These are phyloP conservation scores for Xylariaceae sp. DNA, from an alignment of 2,329 filamentous ascomycete genomes.

Conservation along the genomic window DNA sequence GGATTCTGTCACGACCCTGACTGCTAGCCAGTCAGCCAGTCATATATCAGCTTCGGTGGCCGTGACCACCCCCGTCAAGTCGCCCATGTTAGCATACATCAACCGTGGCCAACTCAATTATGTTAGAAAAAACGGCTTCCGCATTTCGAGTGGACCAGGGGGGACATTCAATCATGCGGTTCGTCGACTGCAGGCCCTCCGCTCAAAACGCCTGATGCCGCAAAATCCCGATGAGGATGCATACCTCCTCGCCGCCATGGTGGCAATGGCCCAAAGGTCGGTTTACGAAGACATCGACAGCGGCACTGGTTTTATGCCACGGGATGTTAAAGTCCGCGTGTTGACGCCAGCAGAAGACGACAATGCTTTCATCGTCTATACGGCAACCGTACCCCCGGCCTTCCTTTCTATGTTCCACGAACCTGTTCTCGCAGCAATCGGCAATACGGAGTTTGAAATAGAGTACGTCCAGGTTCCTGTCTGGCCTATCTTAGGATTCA, in stretches of 20 bases:
- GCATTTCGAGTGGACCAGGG: conserved; percentile 41
- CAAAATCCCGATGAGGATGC: conserved; percentile 48
- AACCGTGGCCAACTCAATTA: conserved; percentile 44
- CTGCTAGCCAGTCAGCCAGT: conserved; percentile 34
- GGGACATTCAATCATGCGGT: conserved; percentile 46
- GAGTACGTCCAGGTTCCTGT: conserved; percentile 47
- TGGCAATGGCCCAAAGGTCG: conserved; percentile 55
- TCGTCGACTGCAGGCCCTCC: conserved; percentile 43
- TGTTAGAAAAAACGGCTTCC: conserved; percentile 47
- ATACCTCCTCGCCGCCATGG: conserved; percentile 48
- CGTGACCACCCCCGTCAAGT: conserved; percentile 25
- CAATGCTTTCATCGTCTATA: conserved; percentile 52
- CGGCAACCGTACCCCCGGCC: conserved; percentile 43
- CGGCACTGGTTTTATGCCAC: conserved; percentile 27
- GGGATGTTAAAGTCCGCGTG: conserved; percentile 47
- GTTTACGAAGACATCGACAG: conserved; percentile 40
- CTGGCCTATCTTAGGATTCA: conserved; percentile 53
- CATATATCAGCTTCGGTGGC: conserved; percentile 23
- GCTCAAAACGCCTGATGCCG: conserved; percentile 46
- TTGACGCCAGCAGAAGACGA: conserved; percentile 46
- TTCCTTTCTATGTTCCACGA: conserved; percentile 50
- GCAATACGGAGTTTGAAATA: conserved; percentile 41
- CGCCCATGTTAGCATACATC: conserved; percentile 45
- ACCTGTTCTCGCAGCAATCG: conserved; percentile 40
- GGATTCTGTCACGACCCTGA: conserved; percentile 35